Evolutionary conservation across 179 eudicot species (phyloP).

Genomic region (Patellifolia procumbens): DNA sequence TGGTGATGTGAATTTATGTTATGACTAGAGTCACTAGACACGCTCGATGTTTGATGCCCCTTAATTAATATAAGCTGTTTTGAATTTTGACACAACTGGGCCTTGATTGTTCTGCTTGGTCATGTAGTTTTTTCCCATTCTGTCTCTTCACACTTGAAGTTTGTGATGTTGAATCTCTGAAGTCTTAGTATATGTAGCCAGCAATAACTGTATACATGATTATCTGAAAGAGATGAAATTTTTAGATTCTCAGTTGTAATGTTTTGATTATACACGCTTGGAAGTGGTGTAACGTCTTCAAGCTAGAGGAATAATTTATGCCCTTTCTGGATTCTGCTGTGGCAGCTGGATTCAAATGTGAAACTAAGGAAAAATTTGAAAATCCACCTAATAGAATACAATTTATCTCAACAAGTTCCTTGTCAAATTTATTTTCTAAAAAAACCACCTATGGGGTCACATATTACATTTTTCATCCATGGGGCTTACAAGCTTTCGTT

Average conservation of each 20-base stretch:
- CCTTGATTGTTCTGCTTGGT: neutral
- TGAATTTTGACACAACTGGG: neutral
- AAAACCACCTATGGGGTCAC: no score
- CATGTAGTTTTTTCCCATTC: neutral
- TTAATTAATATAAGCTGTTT: neutral
- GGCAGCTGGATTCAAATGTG: neutral
- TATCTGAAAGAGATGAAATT: neutral
- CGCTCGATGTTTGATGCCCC: neutral
- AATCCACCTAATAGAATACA: no score
- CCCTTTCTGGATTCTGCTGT: conserved; percentile 3
- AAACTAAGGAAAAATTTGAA: no score
- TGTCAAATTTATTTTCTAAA: no score
- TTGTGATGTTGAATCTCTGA: neutral
- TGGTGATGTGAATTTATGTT: neutral
- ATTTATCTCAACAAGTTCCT: no score
- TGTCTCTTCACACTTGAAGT: neutral
- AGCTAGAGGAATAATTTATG: neutral
- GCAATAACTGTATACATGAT: neutral
- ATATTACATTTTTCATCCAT: no score
- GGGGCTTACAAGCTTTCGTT: no score
- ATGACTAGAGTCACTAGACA: no score
- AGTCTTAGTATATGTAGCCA: neutral
- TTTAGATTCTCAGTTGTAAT: neutral
- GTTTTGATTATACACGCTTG: neutral
- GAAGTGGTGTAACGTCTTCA: neutral